Evolutionary conservation across 2,329 filamentous ascomycete genomes (phyloP), one percentile per base, ranked within the genome.

Genomic region (Pestalotiopsis sp.): DNA sequence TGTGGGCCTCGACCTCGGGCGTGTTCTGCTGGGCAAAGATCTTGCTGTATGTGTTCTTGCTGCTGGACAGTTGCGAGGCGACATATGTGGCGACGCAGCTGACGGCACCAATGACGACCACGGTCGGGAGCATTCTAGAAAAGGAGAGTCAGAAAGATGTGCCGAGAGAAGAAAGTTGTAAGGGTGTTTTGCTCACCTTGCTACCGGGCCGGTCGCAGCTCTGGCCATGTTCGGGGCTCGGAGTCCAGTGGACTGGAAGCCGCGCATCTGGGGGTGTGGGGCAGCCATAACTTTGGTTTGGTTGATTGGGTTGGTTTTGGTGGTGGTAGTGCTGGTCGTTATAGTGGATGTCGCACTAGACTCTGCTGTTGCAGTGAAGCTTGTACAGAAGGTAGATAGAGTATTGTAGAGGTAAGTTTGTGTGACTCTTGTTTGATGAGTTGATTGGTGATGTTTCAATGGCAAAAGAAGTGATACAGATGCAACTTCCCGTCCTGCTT

Each of bases 21-120:
- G 77, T 78, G 73, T 78, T 78, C 56, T 78, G 75, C 64, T 78
- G 74, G 12, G 75, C 52, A 69, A 75, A 78, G 70, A 78, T 78
- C 14, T 67, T 69, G 67, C 78, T 75, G 64, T 77, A 73, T 36
- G 63, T 62, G 20, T 69, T 70, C 25, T 73, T 64, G n/a, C 73
- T 68, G 14, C 63, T 64, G 45, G 57, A 64, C 6, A 78, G 71
- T 41, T 78, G 75, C 4, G 63, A 67, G 4, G 62, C 63, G 36
- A 78, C 72, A 65, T 75, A 78, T 5, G 73, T 60, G 56, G 67
- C 71, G 9, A 76, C 76, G 38, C 67, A 70, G 61, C 70, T 72
- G 61, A 70, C 72, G 25, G 52, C 56, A 23, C 65, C 65, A 17
- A 67, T 36, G 31, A 31, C 65, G 23, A 49, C 65, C 17, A 67